Evolutionary conservation across 352 stramenopile species (phyloP).

Genomic region (Globisporangium polare): DNA sequence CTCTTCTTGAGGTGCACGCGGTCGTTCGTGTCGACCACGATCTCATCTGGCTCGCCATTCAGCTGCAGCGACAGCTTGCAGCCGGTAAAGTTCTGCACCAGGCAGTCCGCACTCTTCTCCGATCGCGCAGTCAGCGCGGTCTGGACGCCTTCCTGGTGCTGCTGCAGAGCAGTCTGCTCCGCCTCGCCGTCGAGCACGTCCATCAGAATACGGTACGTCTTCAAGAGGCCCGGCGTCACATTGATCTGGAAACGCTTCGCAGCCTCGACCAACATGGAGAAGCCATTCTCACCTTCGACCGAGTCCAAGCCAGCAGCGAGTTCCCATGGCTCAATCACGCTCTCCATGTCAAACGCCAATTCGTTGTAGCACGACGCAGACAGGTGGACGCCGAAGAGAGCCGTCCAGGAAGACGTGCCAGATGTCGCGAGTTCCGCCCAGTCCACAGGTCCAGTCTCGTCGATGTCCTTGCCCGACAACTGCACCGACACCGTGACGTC

Average conservation of each 20-base stretch:
- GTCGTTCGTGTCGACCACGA: slow-evolving; percentile 43
- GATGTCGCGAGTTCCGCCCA: slow-evolving; percentile 51
- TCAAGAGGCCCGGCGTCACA: slow-evolving; percentile 63
- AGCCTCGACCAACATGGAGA: slow-evolving; percentile 56
- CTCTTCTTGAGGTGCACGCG: slow-evolving; percentile 33
- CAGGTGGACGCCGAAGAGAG: slow-evolving; percentile 60
- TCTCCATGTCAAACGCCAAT: slow-evolving; percentile 64
- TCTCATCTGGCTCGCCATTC: slow-evolving; percentile 31
- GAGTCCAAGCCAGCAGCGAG: slow-evolving; percentile 51
- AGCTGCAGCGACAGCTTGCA: slow-evolving; percentile 49
- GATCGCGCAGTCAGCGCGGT: slow-evolving; percentile 31
- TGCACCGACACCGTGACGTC: slow-evolving; percentile 58
- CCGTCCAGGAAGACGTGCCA: slow-evolving; percentile 51
- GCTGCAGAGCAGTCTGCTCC: slow-evolving; percentile 50
- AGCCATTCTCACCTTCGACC: slow-evolving; percentile 51
- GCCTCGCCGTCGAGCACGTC: slow-evolving; percentile 69
- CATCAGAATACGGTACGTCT: slow-evolving; percentile 74
- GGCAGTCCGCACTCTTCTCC: slow-evolving; percentile 40
- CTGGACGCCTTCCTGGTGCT: slow-evolving; percentile 62
- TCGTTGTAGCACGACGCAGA: slow-evolving; percentile 71
- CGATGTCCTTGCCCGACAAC: slow-evolving; percentile 49
- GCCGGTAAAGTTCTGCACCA: slow-evolving; percentile 73
- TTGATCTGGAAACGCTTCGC: slow-evolving; percentile 77
- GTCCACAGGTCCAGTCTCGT: slow-evolving; percentile 44
- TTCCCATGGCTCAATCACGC: slow-evolving; percentile 72